Base-by-base conservation (phyloP, 2,329 filamentous ascomycete genomes). In the Scedosporium minutisporum region DNA sequence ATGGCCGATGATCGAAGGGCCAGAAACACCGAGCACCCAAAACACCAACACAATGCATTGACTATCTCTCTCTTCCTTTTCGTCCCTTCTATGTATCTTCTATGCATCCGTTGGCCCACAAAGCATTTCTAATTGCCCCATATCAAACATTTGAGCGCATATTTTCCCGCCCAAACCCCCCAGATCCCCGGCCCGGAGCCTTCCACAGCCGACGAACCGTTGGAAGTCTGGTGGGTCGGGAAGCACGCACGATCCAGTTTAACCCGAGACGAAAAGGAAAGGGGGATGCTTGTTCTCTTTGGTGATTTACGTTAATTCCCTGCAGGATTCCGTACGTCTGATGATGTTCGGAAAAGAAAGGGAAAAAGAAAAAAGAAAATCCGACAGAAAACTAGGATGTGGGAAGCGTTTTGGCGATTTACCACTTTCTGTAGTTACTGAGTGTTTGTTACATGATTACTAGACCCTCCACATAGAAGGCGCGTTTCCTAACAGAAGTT, bases 71-170 rank as follows among this genome's bases (percentile, higher is more conserved):
- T 48, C 14, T 48, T 21, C 44, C 6, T 48, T 48, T 21, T 48
- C 44, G 18, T 48, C 44, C n/a, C 51, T 23, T 23, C 23, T 23
- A 27, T 10, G 18, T 18, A 27, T 55, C 51, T 23, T 55, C 51
- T 55, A 55, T 55, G 51, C 18, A 14, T 18, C 51, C 5, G 51
- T 27, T 55, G 51, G 51, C 44, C 44, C 44, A 27, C 51, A 55
- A 55, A 55, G 51, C 29, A 55, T 55, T 55, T 55, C 23, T 55
- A 55, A 55, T 55, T 55, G 51, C n/a, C 18, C 51, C 51, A 38
- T 25, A 27, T 23, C 2, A 55, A 55, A 55, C 51, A 55, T 27
- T 14, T 38, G 33, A 12, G 33, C 33, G 33, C 33, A 38, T 38
- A 38, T 38, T 38, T 38, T 38, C 18, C 18, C 21, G 14, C 51